Base-by-base conservation (phyloP, 208 protist species). In the Naegleria fowleri region DNA sequence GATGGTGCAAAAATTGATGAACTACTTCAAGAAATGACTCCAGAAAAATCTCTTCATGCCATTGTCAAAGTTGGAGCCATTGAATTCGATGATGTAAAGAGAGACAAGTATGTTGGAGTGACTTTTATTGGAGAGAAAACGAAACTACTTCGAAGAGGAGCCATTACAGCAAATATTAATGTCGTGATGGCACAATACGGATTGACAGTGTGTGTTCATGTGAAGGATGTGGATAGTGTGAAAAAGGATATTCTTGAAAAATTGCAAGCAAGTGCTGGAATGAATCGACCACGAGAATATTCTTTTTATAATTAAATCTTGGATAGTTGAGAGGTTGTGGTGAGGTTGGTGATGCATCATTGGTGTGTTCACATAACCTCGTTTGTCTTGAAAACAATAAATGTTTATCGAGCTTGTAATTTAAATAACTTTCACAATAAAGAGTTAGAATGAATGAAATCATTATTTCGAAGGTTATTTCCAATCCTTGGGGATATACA, bases 231-330 rank as follows among this genome's bases (percentile, higher is more conserved):
- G 19, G 19, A 19, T 15, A 25, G 9, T 36, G n/a, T 79, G 19
- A 79, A 79, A n/a, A n/a, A 79, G 16, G 67, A 79, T 36, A 79
- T 79, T 79, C 19, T 79, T 79, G 67, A 79, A 79, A 79, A 79
- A n/a, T 79, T 79, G n/a, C 19, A 79, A 36, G 19, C 67, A 36
- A 79, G 67, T 79, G 67, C 67, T 36, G 67, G 67, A 36, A 79
- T 79, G 67, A 79, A 79, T 36, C 13, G 6, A 25, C 25, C 25
- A 25, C 11, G 55, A 67, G 55, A 67, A 67, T 67, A 67, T 29
- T 48, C 43, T 9, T 48, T 48, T 1, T 48, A 48, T n/a, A n/a
- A n/a, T n/a, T n/a, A n/a, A n/a, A n/a, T n/a, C n/a, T n/a, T n/a
- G n/a, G n/a, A n/a, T n/a, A n/a, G n/a, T n/a, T n/a, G n/a, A n/a